A percentile compares a stretch with the other conserved stretches of the same genome.
These are phyloP conservation scores for Vairimorpha apis DNA, from an alignment of 371 early-diverging fungal species.

Conservation along the genomic window DNA sequence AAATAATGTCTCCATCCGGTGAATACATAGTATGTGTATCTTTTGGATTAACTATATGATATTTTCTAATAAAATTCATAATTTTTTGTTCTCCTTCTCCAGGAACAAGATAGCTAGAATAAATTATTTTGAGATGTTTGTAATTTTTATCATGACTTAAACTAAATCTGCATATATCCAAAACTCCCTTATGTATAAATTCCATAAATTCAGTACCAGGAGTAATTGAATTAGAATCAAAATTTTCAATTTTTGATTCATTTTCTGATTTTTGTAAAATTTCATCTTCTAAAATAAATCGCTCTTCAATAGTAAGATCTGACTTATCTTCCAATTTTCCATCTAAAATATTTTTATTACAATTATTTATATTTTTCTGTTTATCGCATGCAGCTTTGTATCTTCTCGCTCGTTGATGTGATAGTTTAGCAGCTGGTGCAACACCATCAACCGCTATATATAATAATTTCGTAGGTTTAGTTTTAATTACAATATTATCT, in stretches of 20 bases:
- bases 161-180: conserved; percentile 78
- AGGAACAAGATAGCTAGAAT: conserved; percentile 85
- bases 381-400: conserved; percentile 72
- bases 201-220: conserved; percentile 98
- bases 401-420: conserved; percentile 93
- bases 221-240: conserved; percentile 96
- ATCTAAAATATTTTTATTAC: background rate
- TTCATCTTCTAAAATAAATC: conserved; percentile 66
- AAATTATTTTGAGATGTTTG: conserved; percentile 72
- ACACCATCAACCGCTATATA: conserved; percentile 97
- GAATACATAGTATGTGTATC: conserved; percentile 87
- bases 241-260: conserved; percentile 65
- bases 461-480: conserved; percentile 80
- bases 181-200: conserved; percentile 72
- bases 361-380: conserved; percentile 6
- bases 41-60: conserved; percentile 71
- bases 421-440: conserved; percentile 98
- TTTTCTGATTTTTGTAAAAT: conserved; percentile 3
- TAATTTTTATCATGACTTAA: conserved; percentile 77
- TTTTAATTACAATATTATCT: conserved; percentile 78
- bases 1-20: conserved; percentile 96
- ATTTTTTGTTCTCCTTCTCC: conserved; percentile 99
- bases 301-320: conserved; percentile 63
- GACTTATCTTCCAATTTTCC: background rate
- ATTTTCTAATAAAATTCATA: conserved; percentile 86